phyloP scores from a whole-genome alignment of 805 yeast species.

The Ogataea philodendri region DNA sequence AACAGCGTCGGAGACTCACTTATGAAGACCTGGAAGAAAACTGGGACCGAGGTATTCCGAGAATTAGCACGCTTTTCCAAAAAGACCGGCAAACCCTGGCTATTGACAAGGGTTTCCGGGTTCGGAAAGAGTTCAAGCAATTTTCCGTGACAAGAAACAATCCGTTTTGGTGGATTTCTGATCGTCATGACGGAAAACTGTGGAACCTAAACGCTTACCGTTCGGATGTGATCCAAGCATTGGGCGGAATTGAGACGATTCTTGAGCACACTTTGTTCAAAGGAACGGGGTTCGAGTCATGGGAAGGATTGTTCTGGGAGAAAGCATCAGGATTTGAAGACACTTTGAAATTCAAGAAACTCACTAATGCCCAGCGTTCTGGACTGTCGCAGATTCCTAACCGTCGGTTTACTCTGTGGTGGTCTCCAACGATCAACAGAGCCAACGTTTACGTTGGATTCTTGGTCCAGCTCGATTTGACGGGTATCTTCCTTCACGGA shows the following conservation, averaged over 20 bases:
- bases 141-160: slow-evolving; percentile 69
- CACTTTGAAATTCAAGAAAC: slow-evolving; percentile 86
- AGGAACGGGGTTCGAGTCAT: slow-evolving; percentile 95
- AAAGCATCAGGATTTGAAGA: slow-evolving; percentile 97
- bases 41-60: slow-evolving; percentile 97
- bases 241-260: slow-evolving; percentile 96
- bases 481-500: slow-evolving; percentile 96
- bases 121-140: slow-evolving; percentile 74
- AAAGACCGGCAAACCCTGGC: slow-evolving; percentile 93
- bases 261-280: slow-evolving; percentile 91
- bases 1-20: slow-evolving; percentile 80
- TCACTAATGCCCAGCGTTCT: slow-evolving; percentile 96
- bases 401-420: slow-evolving; percentile 95
- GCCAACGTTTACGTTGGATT: slow-evolving; percentile 98
- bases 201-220: slow-evolving; percentile 94
- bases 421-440: slow-evolving; percentile 98
- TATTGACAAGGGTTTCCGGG: slow-evolving; percentile 89
- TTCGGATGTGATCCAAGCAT: slow-evolving; percentile 93
- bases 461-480: slow-evolving; percentile 89
- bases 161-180: slow-evolving; percentile 96
- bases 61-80: slow-evolving; percentile 92
- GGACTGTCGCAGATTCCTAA: slow-evolving; percentile 98
- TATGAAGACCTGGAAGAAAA: slow-evolving; percentile 91
- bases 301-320: slow-evolving; percentile 99
- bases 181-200: slow-evolving; percentile 90